These are phyloP conservation scores for Aureobasidium sp. DNA, from an alignment of 2,329 filamentous ascomycete genomes.

Conservation along the genomic window DNA sequence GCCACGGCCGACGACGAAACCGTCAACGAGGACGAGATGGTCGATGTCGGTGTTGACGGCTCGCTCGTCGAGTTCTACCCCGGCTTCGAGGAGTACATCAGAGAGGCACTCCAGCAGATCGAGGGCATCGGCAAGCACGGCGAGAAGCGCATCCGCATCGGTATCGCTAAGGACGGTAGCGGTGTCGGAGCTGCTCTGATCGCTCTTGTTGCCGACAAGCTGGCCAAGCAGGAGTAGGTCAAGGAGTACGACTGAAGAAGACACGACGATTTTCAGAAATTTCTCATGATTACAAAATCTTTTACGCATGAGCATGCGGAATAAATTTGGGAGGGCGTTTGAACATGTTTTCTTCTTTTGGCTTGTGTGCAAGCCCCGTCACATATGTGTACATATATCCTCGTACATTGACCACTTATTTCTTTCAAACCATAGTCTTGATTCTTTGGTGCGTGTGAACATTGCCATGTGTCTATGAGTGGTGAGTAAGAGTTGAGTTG, in stretches of 20 bases:
- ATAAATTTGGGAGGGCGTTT: conserved; percentile 8
- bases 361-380: background rate
- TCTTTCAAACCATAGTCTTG: background rate
- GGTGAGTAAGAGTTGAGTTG: too few species aligned
- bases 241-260: conserved; percentile 1
- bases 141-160: conserved; percentile 83
- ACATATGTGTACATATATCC: conserved; percentile 9
- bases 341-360: background rate
- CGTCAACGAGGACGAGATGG: conserved; percentile 55
- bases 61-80: conserved; percentile 95
- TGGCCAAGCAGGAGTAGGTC: conserved; percentile 22
- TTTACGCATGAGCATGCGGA: conserved; percentile 8
- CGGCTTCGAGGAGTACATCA: conserved; percentile 79
- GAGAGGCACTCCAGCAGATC: conserved; percentile 70
- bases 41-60: conserved; percentile 92
- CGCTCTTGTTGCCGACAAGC: conserved; percentile 74
- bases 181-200: conserved; percentile 94
- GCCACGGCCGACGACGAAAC: conserved; percentile 24
- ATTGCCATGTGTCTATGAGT: background rate
- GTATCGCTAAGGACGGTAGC: conserved; percentile 93
- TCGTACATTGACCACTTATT: background rate
- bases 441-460: background rate
- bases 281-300: conserved; percentile 6
- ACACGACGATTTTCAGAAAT: background rate
- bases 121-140: conserved; percentile 70